These are phyloP conservation scores for Phaeodactylum tricornutum DNA, from an alignment of 108 stramenopile species.

Conservation along the genomic window DNA sequence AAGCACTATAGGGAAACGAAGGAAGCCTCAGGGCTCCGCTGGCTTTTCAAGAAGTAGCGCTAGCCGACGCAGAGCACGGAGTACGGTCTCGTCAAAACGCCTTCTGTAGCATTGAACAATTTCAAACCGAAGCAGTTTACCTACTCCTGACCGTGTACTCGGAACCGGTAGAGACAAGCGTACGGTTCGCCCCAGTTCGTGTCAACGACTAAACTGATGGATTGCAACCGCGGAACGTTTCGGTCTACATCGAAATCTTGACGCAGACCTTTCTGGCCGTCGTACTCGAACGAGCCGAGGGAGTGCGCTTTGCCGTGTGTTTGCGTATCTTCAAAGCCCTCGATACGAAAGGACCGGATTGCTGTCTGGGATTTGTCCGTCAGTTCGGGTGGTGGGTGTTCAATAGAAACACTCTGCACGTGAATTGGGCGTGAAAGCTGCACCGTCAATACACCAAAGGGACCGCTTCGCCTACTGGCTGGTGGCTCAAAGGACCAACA, in stretches of 20 bases:
- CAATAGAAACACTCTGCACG: conserved; percentile 46
- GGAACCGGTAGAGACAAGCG: conserved; percentile 71
- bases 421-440: conserved; percentile 27
- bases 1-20: too few species aligned
- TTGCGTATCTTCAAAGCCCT: conserved; percentile 51
- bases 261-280: conserved; percentile 1
- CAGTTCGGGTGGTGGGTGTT: conserved; percentile 37
- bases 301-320: conserved; percentile 41
- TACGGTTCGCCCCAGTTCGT: conserved; percentile 68
- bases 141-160: conserved; percentile 77
- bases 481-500: conserved; percentile 66
- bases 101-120: too few species aligned
- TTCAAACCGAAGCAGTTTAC: too few species aligned
- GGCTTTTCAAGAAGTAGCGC: too few species aligned
- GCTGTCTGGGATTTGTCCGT: conserved; percentile 28
- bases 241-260: conserved; percentile 58
- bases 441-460: conserved; percentile 56
- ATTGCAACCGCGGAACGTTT: conserved; percentile 41
- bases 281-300: conserved; percentile 51
- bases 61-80: too few species aligned
- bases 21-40: too few species aligned
- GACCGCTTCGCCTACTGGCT: conserved; percentile 24
- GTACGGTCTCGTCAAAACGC: too few species aligned
- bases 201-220: conserved; percentile 65
- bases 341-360: conserved; percentile 41